Evolutionary conservation across 139 green algal species (phyloP), one percentile per base, ranked within the genome.

Genomic region (Edaphochlamys debaryana): DNA sequence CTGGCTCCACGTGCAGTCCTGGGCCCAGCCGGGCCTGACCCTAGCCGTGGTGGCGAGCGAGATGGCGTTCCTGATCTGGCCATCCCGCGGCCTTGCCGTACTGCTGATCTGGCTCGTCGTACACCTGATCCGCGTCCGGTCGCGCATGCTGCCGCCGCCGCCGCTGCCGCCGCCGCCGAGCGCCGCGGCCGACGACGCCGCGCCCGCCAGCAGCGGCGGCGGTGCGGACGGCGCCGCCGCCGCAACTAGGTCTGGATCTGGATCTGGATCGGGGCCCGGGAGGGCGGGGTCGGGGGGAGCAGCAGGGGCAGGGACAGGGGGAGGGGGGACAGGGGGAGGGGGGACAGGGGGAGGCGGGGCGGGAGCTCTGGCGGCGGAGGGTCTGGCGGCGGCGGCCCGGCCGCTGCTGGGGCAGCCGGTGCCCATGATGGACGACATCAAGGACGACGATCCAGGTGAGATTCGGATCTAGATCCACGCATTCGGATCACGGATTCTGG

Each of bases 1-100:
- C 77, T 83, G 77, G 77, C 22, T 23, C 6, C 77, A 48, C 45
- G 77, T 83, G 41, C 77, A 83, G 66, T 54, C 30, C 34, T 83
- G 77, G 77, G 9, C 19, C 22, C 38, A 52, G 29, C 63, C 77
- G 25, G 17, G 38, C 17, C 77, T 83, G 2, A 83, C 63, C 17
- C 48, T 83, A 64, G 45, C 77, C 13, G 77, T 83, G 66, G 77
- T 34, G 27, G 63, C 63, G 8, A 64, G 23, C 0, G 77, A 83
- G 66, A 6, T 83, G 66, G 77, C 77, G 45, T 54, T 83, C 20
- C 63, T 83, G 42, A 4, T 56, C 3, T 83, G 77, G 77, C 77
- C 77, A 20, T 75, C 64, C 7, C 77, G 64, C 13, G 63, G 42
- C 15, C 11, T 83, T 8, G 77, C 77, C 22, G 34, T 75, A 29